Evolutionary conservation across 2,329 filamentous ascomycete species (phyloP).

Genomic region (Neonectria neomacrospora): DNA sequence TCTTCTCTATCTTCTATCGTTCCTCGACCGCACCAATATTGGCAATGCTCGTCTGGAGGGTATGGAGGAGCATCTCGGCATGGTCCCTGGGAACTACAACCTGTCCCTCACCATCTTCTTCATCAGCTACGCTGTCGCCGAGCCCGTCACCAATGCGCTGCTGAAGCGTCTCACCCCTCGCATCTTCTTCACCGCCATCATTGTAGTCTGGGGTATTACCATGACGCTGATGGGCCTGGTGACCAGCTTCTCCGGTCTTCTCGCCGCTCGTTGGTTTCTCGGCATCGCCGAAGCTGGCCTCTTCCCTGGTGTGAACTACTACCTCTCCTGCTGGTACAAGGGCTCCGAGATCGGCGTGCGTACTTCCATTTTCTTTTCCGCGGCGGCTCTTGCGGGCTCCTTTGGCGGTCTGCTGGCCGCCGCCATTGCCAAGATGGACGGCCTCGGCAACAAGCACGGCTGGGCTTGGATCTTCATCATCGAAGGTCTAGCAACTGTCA

Average conservation of each 20-base stretch:
- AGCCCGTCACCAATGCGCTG: slow-evolving; percentile 72
- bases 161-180: slow-evolving; percentile 72
- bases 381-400: slow-evolving; percentile 78
- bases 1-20: slow-evolving; percentile 66
- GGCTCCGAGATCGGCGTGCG: slow-evolving; percentile 79
- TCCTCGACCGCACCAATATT: slow-evolving; percentile 52
- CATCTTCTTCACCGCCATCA: slow-evolving; percentile 72
- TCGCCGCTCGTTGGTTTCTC: slow-evolving; percentile 65
- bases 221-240: slow-evolving; percentile 63
- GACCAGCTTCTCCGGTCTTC: slow-evolving; percentile 55
- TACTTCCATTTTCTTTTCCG: slow-evolving; percentile 80
- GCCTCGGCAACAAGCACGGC: slow-evolving; percentile 61
- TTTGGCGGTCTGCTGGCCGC: slow-evolving; percentile 78
- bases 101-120: slow-evolving; percentile 71
- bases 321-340: slow-evolving; percentile 83
- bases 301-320: slow-evolving; percentile 73
- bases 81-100: slow-evolving; percentile 65
- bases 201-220: slow-evolving; percentile 64
- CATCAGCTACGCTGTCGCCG: slow-evolving; percentile 74
- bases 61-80: slow-evolving; percentile 35
- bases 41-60: slow-evolving; percentile 61
- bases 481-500: slow-evolving; percentile 73
- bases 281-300: slow-evolving; percentile 75
- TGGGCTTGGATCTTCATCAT: slow-evolving; percentile 74
- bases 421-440: slow-evolving; percentile 74